Conservation (phyloP, 768 basidiomycete species). For the Lactifluus rugatus region DNA sequence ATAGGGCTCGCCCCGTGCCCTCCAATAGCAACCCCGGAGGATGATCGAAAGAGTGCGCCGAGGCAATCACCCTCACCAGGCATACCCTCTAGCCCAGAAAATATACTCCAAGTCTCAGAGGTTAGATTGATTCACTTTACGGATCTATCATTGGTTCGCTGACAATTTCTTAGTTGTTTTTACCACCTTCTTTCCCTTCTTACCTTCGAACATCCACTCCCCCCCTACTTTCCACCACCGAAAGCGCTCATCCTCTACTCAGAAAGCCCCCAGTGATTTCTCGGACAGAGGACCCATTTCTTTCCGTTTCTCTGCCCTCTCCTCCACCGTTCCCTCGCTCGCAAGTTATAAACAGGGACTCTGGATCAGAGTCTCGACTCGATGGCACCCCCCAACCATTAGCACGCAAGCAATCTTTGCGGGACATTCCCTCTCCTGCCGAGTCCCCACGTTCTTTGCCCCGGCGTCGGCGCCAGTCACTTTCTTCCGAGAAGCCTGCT, state of each 20-base stretch:
- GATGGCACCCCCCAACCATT: not conserved
- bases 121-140: not conserved
- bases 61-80: not conserved
- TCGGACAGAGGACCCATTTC: not conserved
- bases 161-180: constrained; percentile 2
- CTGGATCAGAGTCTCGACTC: not conserved
- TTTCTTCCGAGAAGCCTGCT: not conserved
- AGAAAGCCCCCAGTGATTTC: constrained; percentile 12
- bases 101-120: constrained; percentile 12
- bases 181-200: constrained; percentile 18
- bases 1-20: not conserved
- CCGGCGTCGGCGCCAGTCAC: not conserved
- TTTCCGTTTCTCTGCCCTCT: not conserved
- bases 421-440: not conserved
- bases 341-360: not conserved
- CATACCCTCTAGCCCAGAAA: not conserved
- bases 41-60: not conserved
- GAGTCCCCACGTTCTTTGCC: not conserved
- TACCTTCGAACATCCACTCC: constrained; percentile 16
- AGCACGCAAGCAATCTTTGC: not conserved
- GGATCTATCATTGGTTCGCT: not conserved
- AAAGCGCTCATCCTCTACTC: not conserved
- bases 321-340: constrained; percentile 15
- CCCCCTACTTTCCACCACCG: not conserved
- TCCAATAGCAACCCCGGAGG: not conserved